These are phyloP conservation scores for Canavalia gladiata DNA, from an alignment of 306 rosid genomes.

Conservation along the genomic window DNA sequence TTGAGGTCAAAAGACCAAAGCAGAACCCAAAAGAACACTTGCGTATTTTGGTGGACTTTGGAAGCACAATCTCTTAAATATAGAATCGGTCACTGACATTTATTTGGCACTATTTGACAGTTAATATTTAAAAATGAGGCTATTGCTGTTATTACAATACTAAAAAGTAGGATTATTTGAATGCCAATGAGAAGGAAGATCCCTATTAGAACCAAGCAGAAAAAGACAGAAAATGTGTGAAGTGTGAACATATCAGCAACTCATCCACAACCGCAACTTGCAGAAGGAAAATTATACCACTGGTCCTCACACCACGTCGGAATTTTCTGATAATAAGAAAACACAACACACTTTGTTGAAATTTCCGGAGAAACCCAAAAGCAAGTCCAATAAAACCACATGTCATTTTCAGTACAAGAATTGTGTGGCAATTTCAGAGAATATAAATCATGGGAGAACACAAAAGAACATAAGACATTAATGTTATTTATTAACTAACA, in stretches of 20 bases:
- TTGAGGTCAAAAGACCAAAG: slow-evolving; percentile 49
- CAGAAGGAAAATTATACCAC: slow-evolving; percentile 52
- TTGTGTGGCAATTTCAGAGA: slow-evolving; percentile 29
- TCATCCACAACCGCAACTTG: slow-evolving; percentile 80
- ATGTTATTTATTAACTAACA: slow-evolving; percentile 3
- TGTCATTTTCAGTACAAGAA: slow-evolving; percentile 59
- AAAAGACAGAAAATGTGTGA: slow-evolving; percentile 64
- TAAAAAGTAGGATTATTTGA: slow-evolving; percentile 44
- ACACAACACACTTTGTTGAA: slow-evolving; percentile 39
- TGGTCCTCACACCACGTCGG: slow-evolving; percentile 67
- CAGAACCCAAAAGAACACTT: slow-evolving; percentile 41
- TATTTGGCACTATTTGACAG: slow-evolving; percentile 39
- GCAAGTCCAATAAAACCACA: slow-evolving; percentile 38
- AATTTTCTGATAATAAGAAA: slow-evolving; percentile 50
- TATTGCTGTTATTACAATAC: slow-evolving; percentile 33
- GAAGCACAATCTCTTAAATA: slow-evolving; percentile 58
- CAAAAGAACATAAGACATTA: slow-evolving; percentile 26
- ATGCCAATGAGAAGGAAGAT: slow-evolving; percentile 45
- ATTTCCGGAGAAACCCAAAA: slow-evolving; percentile 35
- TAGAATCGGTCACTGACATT: slow-evolving; percentile 54
- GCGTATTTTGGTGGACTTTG: slow-evolving; percentile 47
- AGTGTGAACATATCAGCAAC: slow-evolving; percentile 55
- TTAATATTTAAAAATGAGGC: slow-evolving; percentile 42
- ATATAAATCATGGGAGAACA: slow-evolving; percentile 9
- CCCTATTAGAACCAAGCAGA: slow-evolving; percentile 55